phyloP scores from a whole-genome alignment of 192 early-diverging fungal genomes.

The Diversispora epigaea region DNA sequence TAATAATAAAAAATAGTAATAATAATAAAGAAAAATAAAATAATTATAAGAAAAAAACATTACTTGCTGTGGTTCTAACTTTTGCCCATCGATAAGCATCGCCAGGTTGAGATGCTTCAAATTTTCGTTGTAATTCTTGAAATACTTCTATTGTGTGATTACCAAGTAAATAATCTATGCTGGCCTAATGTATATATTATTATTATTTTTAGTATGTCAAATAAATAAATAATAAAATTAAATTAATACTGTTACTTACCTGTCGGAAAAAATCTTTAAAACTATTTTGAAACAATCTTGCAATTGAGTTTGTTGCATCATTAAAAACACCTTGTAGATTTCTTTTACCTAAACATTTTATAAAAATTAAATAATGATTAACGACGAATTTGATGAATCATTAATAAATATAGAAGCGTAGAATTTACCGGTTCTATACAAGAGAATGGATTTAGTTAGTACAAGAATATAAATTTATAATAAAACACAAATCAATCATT shows the following conservation, averaged over 20 bases:
- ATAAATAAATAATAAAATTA: neutral
- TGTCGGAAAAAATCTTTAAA: conserved; percentile 75
- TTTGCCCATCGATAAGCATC: conserved; percentile 40
- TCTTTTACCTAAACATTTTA: conserved; percentile 59
- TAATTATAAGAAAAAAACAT: neutral
- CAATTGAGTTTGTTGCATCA: conserved; percentile 75
- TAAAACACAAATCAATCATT: too few relatives aligned
- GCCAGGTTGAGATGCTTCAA: conserved; percentile 44
- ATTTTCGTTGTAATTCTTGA: conserved; percentile 37
- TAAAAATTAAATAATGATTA: neutral
- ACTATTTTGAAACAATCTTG: conserved; percentile 72
- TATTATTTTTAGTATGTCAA: neutral
- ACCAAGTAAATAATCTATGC: conserved; percentile 56
- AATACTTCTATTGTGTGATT: conserved; percentile 36
- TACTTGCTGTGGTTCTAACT: conserved; percentile 45
- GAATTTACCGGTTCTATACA: neutral
- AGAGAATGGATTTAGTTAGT: neutral
- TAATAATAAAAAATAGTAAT: too few relatives aligned
- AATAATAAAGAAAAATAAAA: too few relatives aligned
- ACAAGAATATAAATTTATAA: too few relatives aligned
- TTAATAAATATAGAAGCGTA: conserved; percentile 4
- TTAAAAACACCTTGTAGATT: conserved; percentile 72
- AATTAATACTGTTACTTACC: neutral
- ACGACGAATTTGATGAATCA: neutral
- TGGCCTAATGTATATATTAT: conserved; percentile 33